Evolutionary conservation across 2,329 filamentous ascomycete species (phyloP).

Genomic region (Cordyceps militaris): DNA sequence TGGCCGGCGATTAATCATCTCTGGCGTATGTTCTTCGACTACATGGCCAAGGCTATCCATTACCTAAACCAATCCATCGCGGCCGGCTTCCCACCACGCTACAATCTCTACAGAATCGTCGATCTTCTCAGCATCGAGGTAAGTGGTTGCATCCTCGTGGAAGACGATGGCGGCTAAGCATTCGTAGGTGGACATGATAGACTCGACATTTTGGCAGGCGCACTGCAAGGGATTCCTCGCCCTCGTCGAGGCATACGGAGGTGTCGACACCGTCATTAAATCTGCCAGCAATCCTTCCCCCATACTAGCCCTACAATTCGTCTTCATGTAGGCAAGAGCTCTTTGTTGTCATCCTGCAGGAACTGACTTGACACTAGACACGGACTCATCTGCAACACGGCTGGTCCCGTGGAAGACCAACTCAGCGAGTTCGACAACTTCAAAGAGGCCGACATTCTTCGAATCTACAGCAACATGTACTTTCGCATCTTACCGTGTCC

Average conservation of each 20-base stretch:
- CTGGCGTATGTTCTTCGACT: not conserved
- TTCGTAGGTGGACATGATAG: not conserved
- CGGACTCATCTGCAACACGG: not conserved
- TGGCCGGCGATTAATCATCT: not conserved
- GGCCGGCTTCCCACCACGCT: not conserved
- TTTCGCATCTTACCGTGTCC: not conserved
- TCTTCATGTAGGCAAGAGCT: not conserved
- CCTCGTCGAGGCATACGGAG: not conserved
- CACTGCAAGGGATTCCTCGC: not conserved
- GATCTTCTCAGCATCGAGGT: conserved; percentile 4
- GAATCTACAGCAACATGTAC: not conserved
- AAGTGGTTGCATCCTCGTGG: not conserved
- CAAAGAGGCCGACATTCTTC: not conserved
- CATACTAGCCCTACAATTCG: not conserved
- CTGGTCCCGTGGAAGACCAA: not conserved
- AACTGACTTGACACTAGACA: not conserved
- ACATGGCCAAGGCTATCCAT: not conserved
- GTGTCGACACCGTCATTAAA: not conserved
- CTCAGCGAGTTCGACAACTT: not conserved
- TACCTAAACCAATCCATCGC: not conserved
- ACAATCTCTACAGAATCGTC: not conserved
- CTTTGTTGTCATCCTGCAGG: not conserved
- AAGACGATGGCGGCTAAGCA: not conserved
- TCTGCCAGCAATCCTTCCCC: not conserved
- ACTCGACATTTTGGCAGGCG: not conserved